phyloP scores from a whole-genome alignment of 1,284 basidiomycete genomes.

The Phylloboletellus chloephorus region DNA sequence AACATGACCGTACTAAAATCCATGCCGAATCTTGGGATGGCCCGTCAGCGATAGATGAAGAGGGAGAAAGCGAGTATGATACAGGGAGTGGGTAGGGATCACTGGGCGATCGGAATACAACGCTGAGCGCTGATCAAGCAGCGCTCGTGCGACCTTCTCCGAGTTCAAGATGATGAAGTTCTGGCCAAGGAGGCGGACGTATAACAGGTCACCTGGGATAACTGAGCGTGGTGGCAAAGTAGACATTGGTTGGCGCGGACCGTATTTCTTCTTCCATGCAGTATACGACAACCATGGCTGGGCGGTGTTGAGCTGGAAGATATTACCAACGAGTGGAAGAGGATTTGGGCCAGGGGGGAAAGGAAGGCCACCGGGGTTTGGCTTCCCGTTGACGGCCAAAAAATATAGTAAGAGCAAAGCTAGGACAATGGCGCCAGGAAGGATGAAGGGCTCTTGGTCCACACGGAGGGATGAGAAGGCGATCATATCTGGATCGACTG shows the following conservation, averaged over 20 bases:
- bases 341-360: constrained; percentile 22
- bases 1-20: constrained; percentile 24
- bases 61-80: background rate
- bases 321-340: constrained; percentile 21
- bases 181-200: constrained; percentile 22
- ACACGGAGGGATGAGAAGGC: background rate
- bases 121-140: constrained; percentile 24
- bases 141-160: constrained; percentile 21
- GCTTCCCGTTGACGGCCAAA: background rate
- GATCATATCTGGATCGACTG: too few relatives aligned
- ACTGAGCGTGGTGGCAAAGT: constrained; percentile 1
- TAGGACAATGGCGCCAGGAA: background rate
- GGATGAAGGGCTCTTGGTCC: background rate
- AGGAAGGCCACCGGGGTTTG: constrained; percentile 5
- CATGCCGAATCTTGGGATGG: constrained; percentile 17
- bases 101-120: constrained; percentile 26
- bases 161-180: constrained; percentile 23
- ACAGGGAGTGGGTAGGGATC: constrained; percentile 18
- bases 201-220: constrained; percentile 19
- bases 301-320: constrained; percentile 15
- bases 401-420: constrained; percentile 6
- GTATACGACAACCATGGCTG: constrained; percentile 26
- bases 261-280: constrained; percentile 21
- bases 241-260: background rate
- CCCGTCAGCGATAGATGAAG: background rate